Conservation (phyloP, 306 rosid species). For the Cyamopsis tetragonoloba region DNA sequence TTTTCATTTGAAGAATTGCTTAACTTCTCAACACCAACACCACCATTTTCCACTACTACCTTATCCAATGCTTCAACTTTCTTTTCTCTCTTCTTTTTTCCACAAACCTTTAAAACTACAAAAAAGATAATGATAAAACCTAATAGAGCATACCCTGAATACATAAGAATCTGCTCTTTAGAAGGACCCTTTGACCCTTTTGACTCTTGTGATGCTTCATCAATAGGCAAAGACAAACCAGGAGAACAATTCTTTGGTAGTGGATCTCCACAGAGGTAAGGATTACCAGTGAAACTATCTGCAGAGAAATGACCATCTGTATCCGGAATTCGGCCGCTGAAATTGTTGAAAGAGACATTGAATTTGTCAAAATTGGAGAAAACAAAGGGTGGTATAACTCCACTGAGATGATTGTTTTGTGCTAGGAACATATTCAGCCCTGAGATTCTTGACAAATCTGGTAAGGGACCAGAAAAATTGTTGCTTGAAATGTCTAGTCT, state of each 20-base stretch:
- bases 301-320: conserved; percentile 30
- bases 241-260: conserved; percentile 40
- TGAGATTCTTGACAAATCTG: conserved; percentile 56
- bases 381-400: conserved; percentile 48
- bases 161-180: conserved; percentile 45
- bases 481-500: conserved; percentile 59
- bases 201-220: neutral
- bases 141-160: conserved; percentile 55
- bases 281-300: conserved; percentile 62
- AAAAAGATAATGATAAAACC: conserved; percentile 37
- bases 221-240: neutral
- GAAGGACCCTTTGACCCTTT: conserved; percentile 36
- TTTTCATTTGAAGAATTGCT: conserved; percentile 38
- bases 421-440: conserved; percentile 57
- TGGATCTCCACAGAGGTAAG: conserved; percentile 61
- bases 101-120: conserved; percentile 35
- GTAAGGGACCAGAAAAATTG: conserved; percentile 48
- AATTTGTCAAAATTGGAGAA: conserved; percentile 52
- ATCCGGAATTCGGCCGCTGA: conserved; percentile 48
- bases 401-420: conserved; percentile 52
- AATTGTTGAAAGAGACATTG: conserved; percentile 57
- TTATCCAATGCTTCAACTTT: conserved; percentile 36
- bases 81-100: conserved; percentile 36
- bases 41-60: conserved; percentile 27
- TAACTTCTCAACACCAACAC: conserved; percentile 22